phyloP scores from a whole-genome alignment of 345 rosid species.

The Acer saccharum region DNA sequence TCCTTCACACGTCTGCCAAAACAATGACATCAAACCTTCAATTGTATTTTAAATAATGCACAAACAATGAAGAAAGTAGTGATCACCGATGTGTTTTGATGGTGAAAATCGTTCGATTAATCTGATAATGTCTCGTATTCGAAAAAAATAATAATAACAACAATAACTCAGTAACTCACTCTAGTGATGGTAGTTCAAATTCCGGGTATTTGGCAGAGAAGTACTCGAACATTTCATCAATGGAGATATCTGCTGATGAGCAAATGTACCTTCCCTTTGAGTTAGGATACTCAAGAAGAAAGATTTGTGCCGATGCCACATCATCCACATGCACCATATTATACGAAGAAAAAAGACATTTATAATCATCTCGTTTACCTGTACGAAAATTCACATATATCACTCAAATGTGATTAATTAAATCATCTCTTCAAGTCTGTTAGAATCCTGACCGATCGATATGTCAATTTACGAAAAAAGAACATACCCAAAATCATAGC shows the following conservation, averaged over 20 bases:
- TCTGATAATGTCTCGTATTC: too few species aligned
- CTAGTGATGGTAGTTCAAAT: conserved; percentile 35
- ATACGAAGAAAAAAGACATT: conserved; percentile 22
- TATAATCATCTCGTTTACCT: conserved; percentile 28
- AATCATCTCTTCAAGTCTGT: too few species aligned
- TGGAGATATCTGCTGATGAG: conserved; percentile 38
- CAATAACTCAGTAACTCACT: conserved; percentile 49
- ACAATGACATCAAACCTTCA: background rate
- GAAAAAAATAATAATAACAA: too few species aligned
- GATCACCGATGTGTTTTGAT: too few species aligned
- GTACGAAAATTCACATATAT: background rate
- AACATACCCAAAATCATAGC: conserved; percentile 40
- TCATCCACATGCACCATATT: conserved; percentile 58
- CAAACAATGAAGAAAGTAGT: too few species aligned
- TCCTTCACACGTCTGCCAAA: conserved; percentile 24
- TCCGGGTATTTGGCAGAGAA: conserved; percentile 46
- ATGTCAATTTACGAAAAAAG: background rate
- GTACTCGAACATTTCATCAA: conserved; percentile 36
- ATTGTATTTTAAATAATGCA: background rate
- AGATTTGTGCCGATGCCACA: conserved; percentile 53
- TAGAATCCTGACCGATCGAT: background rate
- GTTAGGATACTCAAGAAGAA: conserved; percentile 44
- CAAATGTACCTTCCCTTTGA: conserved; percentile 63
- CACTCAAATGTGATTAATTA: too few species aligned
- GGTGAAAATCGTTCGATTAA: too few species aligned